Evolutionary conservation across 768 basidiomycete genomes (phyloP), one percentile per base, ranked within the genome.

Genomic region (Tricholoma saponaceum): DNA sequence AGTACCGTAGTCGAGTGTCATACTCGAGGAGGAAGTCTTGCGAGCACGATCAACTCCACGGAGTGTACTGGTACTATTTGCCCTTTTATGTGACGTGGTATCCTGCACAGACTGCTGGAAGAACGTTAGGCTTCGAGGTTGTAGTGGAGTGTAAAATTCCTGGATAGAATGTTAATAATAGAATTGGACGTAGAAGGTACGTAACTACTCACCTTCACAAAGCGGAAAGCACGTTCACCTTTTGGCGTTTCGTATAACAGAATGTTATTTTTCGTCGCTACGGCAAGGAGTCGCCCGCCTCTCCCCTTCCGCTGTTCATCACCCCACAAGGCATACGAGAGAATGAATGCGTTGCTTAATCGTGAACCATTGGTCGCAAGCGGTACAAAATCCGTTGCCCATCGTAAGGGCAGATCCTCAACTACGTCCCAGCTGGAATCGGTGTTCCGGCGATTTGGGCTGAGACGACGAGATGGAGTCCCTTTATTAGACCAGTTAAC

Each of bases 351-450:
- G 56, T 79, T 81, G 25, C 77, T 72, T 44, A 92, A 71, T 46
- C 89, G 78, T 23, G 90, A 89, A 2, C 87, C 83, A 23, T 79
- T 70, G 2, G 80, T 71, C 4, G 89, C 89, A n/a, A 94, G 79
- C 0, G 89, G 85, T 2, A 90, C 88, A 66, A 82, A 93, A 68
- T 94, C 92, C 0, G 87, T 87, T n/a, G 90, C 89, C 92, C 92
- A 94, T 30, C 89, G 82, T 46, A 92, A 64, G 1, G 90, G 88
- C 8, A 89, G 72, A 49, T 83, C 82, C 12, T 92, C 90, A 0
- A 91, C 76, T 5, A 91, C 65, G 67, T 92, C 90, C 90, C 90
- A 87, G 28, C 73, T 76, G 12, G 82, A 78, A 46, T 72, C 73
- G 9, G 78, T 71, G 30, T 76, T 66, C 63, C 44, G 70, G 50